Evolutionary conservation across 2,329 filamentous ascomycete species (phyloP), one percentile per base, ranked within the genome.

Genomic region (Neospermospora avenae): DNA sequence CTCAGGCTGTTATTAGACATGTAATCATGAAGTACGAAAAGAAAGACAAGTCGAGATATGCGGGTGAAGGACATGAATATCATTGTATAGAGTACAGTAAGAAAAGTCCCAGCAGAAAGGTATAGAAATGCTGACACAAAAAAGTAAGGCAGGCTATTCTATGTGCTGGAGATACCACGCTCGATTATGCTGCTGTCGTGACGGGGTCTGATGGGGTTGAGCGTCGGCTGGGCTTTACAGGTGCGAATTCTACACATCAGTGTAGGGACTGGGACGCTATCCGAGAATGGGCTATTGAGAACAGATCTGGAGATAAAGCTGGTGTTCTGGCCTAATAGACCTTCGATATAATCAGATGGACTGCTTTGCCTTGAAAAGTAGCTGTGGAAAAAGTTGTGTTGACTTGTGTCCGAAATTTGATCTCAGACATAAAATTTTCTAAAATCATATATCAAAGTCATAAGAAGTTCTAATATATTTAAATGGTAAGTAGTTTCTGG

Each of bases 41-140:
- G 49, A 60, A 64, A 4, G 62, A 65, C 51, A 70, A 67, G 59
- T 71, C 70, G 2, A 59, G 67, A 13, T 70, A 66, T 52, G 66
- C 68, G 5, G 70, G 70, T 5, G 68, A 63, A 51, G 69, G 69
- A 3, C 70, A 72, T 59, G 69, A 70, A 28, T 71, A 71, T 45
- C 70, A 71, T 57, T 72, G 69, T 58, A 58, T 72, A 34, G 69
- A 71, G 55, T 71, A 71, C 46, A 64, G 69, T 70, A 65, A 25
- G 64, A 58, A n/a, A 16, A n/a, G 3, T 8, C n/a, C 41, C 10
- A 28, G 16, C 44, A 24, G 39, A 13, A 24, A 13, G 18, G 34
- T 8, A 20, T 24, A 8, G n/a, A 44, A n/a, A 37, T 18, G 31
- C 42, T 61, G 25, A 53, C n/a, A 8, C 28, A 20, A 10, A 11